These are phyloP conservation scores for Abortiporus biennis DNA, from an alignment of 1,284 basidiomycete genomes.

Conservation along the genomic window DNA sequence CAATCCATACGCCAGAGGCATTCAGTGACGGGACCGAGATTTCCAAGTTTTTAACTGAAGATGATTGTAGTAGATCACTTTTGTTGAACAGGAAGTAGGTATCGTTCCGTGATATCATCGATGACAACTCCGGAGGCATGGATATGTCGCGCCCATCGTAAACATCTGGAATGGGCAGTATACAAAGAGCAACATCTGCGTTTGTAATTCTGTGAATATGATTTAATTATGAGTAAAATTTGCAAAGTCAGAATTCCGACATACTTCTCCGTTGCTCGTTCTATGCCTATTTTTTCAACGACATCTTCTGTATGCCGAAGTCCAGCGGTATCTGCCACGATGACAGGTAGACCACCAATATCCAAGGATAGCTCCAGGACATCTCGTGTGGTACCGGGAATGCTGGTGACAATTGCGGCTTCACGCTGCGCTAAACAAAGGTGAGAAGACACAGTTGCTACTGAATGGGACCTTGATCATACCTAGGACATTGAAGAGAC, in stretches of 20 bases:
- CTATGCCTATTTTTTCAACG: constrained; percentile 81
- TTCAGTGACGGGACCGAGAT: constrained; percentile 8
- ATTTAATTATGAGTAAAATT: constrained; percentile 4
- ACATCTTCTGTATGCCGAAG: constrained; percentile 65
- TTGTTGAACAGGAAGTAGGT: constrained; percentile 76
- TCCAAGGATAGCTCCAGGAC: constrained; percentile 80
- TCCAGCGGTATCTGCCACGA: constrained; percentile 82
- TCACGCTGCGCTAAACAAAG: constrained; percentile 65
- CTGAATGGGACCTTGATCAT: constrained; percentile 13
- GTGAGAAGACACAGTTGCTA: background rate
- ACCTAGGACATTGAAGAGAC: constrained; percentile 79
- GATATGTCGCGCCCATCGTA: constrained; percentile 20
- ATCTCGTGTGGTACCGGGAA: constrained; percentile 86
- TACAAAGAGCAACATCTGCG: constrained; percentile 73
- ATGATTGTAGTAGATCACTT: constrained; percentile 41
- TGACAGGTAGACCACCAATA: constrained; percentile 78
- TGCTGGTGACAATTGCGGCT: constrained; percentile 81
- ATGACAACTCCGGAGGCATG: constrained; percentile 40
- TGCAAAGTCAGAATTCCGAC: background rate
- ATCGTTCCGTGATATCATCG: constrained; percentile 39
- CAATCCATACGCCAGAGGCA: constrained; percentile 38
- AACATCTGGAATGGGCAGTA: constrained; percentile 62
- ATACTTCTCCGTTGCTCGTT: constrained; percentile 62
- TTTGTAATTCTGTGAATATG: constrained; percentile 46
- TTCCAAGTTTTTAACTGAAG: constrained; percentile 8